Evolutionary conservation across 345 rosid species (phyloP), one percentile per base, ranked within the genome.

Genomic region (Camelina laxa): DNA sequence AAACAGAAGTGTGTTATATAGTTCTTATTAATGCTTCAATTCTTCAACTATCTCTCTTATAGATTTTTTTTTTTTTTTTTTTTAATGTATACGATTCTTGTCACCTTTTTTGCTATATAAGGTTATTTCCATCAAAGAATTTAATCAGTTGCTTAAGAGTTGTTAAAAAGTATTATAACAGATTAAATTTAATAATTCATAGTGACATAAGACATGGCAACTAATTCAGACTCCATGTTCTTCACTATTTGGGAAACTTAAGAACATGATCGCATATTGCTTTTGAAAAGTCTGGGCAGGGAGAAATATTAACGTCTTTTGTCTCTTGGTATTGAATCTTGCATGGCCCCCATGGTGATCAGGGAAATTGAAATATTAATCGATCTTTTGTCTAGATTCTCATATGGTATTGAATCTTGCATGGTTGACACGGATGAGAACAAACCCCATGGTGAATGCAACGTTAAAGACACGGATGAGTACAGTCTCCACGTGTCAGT

Each of bases 361-460:
- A 7, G 36, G 36, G 36, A 65, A n/a, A n/a, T n/a, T n/a, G 49
- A 35, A 24, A 64, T 27, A 57, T n/a, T 16, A 19, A 67, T n/a
- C 19, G 8, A n/a, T 61, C 33, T 13, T 48, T 38, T 67, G 73
- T 49, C 67, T 49, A n/a, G n/a, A n/a, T n/a, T n/a, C 73, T 58
- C n/a, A n/a, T n/a, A n/a, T n/a, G n/a, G 31, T 27, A 49, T 24
- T 67, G 62, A 50, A 50, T 41, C 47, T 41, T 68, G 63, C 20
- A 41, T 48, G 69, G 36, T 9, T 13, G 72, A 35, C 72, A 48
- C 78, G 65, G 71, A 33, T 15, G 64, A 31, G 44, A 24, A 65
- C 11, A 51, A n/a, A n/a, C 17, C 79, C 74, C 74, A 75, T 51
- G 63, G 74, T 60, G 3, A 27, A 47, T 75, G 62, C 36, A 60